Conservation (phyloP, 257 asterid genomes). For the Petunia secreta region DNA sequence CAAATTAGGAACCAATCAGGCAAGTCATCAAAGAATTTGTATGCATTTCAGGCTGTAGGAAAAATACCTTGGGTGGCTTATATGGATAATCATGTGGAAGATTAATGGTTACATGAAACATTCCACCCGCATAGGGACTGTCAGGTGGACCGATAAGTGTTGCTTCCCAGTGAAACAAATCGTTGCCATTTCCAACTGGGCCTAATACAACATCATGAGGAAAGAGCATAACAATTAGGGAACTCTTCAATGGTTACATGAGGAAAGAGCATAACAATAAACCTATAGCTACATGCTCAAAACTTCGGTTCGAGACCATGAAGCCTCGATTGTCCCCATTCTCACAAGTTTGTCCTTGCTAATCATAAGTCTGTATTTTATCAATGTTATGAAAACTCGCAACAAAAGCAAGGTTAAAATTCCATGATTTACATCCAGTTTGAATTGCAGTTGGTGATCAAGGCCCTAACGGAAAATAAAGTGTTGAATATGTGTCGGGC, state of each 20-base stretch:
- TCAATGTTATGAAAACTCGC: background rate
- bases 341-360: background rate
- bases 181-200: slow-evolving; percentile 15
- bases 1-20: background rate
- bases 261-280: background rate
- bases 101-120: slow-evolving; percentile 31
- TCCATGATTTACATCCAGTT: background rate
- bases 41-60: background rate
- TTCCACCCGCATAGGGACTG: slow-evolving; percentile 29
- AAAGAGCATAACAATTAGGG: slow-evolving; percentile 4
- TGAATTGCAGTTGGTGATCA: background rate
- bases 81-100: slow-evolving; percentile 31
- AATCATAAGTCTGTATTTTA: background rate
- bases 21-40: background rate
- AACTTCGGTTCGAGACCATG: background rate
- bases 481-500: background rate
- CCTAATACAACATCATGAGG: slow-evolving; percentile 13
- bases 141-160: slow-evolving; percentile 33
- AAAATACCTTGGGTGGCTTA: slow-evolving; percentile 32
- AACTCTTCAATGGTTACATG: background rate
- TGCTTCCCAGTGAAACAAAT: slow-evolving; percentile 32
- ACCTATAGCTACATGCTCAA: background rate
- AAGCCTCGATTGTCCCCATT: slow-evolving; percentile 1
- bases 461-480: background rate
- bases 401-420: background rate